Percentiles rank a stretch among this genome's conserved stretches.
Evolutionary conservation across 2,329 filamentous ascomycete species (phyloP).

Genomic region (Trichoderma sp.): DNA sequence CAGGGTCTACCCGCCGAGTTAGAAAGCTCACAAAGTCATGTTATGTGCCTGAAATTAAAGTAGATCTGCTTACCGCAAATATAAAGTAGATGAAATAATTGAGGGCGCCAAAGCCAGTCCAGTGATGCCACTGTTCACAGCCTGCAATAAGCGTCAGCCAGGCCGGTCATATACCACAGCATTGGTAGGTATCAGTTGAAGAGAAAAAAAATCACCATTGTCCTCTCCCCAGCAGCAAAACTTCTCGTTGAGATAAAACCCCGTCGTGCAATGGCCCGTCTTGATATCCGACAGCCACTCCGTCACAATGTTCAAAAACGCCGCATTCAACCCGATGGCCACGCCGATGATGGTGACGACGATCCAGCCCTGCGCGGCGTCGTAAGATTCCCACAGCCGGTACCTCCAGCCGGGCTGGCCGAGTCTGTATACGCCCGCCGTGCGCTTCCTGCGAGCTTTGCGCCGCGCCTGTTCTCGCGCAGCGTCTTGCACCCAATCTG

Average conservation of each 20-base stretch:
- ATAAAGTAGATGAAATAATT: conserved; percentile 89
- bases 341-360: conserved; percentile 90
- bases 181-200: neutral
- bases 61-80: conserved; percentile 61
- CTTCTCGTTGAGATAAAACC: conserved; percentile 93
- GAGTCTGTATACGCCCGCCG: conserved; percentile 68
- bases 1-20: conserved; percentile 49
- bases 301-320: conserved; percentile 88
- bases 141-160: conserved; percentile 45
- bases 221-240: conserved; percentile 99
- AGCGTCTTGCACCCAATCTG: conserved; percentile 97
- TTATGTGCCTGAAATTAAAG: neutral
- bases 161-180: neutral
- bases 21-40: neutral
- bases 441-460: conserved; percentile 69
- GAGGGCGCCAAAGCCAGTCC: conserved; percentile 72
- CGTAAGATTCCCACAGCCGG: conserved; percentile 80
- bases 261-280: conserved; percentile 90
- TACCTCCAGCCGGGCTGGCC: conserved; percentile 73
- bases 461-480: conserved; percentile 83
- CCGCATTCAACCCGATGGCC: conserved; percentile 92
- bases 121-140: conserved; percentile 83
- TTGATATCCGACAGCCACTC: conserved; percentile 98
- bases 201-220: conserved; percentile 55
- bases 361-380: conserved; percentile 96